Base-by-base conservation (phyloP, 495 filamentous ascomycete species). In the Penicillium dipodomyicola region DNA sequence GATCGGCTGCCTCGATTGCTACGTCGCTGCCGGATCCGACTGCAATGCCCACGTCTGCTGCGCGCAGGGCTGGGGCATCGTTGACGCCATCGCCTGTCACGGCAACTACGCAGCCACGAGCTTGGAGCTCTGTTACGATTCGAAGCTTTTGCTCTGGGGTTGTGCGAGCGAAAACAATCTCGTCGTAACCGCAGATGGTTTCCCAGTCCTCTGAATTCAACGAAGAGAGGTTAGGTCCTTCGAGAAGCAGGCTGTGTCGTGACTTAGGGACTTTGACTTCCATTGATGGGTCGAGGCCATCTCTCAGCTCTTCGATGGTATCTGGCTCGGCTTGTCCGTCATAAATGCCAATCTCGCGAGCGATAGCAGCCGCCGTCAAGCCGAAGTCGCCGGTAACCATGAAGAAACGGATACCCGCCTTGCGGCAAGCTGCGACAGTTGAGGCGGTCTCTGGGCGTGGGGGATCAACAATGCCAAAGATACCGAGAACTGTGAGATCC, bases 1-100 rank as follows among this genome's bases (percentile, higher is more conserved):
- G 82, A 63, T 95, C 89, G 11, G 93, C 90, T 6, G 93, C 93
- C 73, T 96, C 94, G 82, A 75, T 82, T 17, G 82, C 82, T 2
- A 84, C 80, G 41, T 85, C 82, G 23, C 79, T 80, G 25, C 78
- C 74, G 12, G 75, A 77, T 29, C 82, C 85, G 72, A 88, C 84
- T 4, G 86, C 85, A 55, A 89, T 82, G 49, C 86, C 86, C 5
- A 89, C 80, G 61, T 89, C 82, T 22, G 86, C 83, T 27, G 78
- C 74, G 49, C 84, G 83, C 40, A 89, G 72, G 29, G 84, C 83
- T 8, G 86, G 86, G 9, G 84, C 81, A 62, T 89, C 86, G 60
- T 89, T 89, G 52, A 88, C 83, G 30, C 86, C 86, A 58, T 89
- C 86, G 53, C 86, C 84, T 9, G 81, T 85, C 67, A 87, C 96